phyloP scores from a whole-genome alignment of 2,329 filamentous ascomycete species.

The Colletotrichum gigasporum region DNA sequence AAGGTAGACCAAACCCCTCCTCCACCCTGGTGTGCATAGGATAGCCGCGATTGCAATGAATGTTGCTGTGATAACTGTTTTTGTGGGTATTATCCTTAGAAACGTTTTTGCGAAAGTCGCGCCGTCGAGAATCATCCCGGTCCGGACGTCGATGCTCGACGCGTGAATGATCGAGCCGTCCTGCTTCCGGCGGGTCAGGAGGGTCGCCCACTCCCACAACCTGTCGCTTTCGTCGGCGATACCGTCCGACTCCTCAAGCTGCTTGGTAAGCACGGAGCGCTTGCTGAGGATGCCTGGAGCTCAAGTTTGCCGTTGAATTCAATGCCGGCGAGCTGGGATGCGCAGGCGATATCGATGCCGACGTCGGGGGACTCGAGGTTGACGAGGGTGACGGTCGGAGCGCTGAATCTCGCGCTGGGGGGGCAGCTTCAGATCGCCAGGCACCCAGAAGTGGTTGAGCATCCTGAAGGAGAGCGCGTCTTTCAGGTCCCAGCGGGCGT shows the following conservation, averaged over 20 bases:
- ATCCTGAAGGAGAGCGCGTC: constrained; percentile 74
- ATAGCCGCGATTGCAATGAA: no score
- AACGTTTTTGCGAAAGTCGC: constrained; percentile 53
- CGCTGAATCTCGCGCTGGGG: constrained; percentile 25
- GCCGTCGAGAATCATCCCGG: constrained; percentile 54
- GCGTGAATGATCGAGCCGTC: constrained; percentile 47
- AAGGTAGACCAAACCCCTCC: no score
- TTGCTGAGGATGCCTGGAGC: constrained; percentile 44
- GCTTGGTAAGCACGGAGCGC: neutral
- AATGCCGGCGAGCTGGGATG: constrained; percentile 33
- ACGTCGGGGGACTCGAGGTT: constrained; percentile 34
- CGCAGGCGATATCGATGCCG: constrained; percentile 35
- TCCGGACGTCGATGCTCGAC: constrained; percentile 52
- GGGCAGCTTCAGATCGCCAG: constrained; percentile 59
- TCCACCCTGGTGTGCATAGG: no score
- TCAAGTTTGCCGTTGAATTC: constrained; percentile 26
- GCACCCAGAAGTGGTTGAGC: constrained; percentile 74
- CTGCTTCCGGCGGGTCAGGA: constrained; percentile 40
- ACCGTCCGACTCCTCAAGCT: constrained; percentile 2
- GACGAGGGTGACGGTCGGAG: neutral
- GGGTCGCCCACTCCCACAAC: constrained; percentile 41
- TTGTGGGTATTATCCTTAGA: no score
- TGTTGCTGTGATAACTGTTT: no score
- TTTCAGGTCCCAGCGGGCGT: constrained; percentile 74
- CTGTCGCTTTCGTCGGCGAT: neutral